Conservation (phyloP, 495 filamentous ascomycete species). For the Xylaria palmicola region DNA sequence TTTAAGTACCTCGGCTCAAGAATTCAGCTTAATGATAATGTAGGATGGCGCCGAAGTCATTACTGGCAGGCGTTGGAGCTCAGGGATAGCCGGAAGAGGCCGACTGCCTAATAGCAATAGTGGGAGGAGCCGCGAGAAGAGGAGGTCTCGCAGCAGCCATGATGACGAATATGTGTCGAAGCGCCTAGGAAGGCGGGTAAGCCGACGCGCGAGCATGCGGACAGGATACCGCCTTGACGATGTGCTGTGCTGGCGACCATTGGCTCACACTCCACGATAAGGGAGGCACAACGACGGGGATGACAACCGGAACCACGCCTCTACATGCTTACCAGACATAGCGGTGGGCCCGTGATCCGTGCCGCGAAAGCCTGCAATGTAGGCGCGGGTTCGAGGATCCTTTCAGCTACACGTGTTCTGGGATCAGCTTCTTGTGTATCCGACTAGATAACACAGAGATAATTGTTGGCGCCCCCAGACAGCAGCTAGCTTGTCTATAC, state of each 20-base stretch:
- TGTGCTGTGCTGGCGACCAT: not conserved
- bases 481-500: not conserved
- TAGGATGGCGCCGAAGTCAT: constrained; percentile 19
- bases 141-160: constrained; percentile 4
- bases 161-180: not conserved
- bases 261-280: constrained; percentile 9
- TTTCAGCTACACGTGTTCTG: not conserved
- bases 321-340: not conserved
- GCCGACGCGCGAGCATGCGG: constrained; percentile 9
- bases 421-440: constrained; percentile 10
- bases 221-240: constrained; percentile 3
- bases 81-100: constrained; percentile 18
- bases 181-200: not conserved
- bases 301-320: not conserved
- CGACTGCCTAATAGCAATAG: constrained; percentile 8
- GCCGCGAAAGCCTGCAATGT: not conserved
- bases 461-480: not conserved
- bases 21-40: constrained; percentile 9
- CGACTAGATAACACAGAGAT: not conserved
- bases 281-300: constrained; percentile 13
- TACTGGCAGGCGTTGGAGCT: not conserved
- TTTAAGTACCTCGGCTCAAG: not conserved
- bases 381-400: not conserved
- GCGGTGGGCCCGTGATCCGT: not conserved
- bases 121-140: not conserved